phyloP scores from a whole-genome alignment of 2,329 filamentous ascomycete genomes.

The Trichoderma afroharzianum region DNA sequence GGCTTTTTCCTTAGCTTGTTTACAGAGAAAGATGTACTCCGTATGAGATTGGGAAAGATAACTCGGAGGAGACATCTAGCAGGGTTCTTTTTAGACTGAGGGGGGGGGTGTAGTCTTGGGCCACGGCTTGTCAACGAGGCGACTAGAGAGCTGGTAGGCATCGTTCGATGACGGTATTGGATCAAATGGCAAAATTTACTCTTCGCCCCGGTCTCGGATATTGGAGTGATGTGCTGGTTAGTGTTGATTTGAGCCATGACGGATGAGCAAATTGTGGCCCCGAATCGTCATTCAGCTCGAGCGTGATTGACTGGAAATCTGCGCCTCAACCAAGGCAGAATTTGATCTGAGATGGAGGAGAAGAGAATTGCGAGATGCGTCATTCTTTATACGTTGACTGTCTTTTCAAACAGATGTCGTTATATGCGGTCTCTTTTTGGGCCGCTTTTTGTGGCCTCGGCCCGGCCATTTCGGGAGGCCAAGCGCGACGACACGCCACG shows the following conservation, averaged over 20 bases:
- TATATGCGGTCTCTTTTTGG: neutral
- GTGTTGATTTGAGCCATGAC: neutral
- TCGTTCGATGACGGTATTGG: neutral
- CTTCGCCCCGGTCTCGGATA: neutral
- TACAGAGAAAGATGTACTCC: constrained; percentile 3
- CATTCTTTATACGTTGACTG: neutral
- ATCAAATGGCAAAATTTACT: neutral
- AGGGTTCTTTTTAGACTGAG: neutral
- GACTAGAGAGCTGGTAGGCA: neutral
- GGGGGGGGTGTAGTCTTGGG: neutral
- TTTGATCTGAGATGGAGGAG: neutral
- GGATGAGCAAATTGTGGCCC: neutral
- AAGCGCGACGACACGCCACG: constrained; percentile 13
- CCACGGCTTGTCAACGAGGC: neutral
- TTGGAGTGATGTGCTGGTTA: neutral
- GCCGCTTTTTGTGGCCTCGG: neutral
- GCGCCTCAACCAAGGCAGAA: constrained; percentile 14
- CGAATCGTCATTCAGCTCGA: neutral
- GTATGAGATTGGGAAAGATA: neutral
- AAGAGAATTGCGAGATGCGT: neutral
- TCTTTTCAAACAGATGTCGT: neutral
- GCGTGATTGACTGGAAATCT: neutral
- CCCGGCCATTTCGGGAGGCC: constrained; percentile 1
- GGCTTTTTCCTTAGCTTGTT: neutral
- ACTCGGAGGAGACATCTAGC: neutral